A percentile compares a stretch with the other conserved stretches of the same genome.
These are phyloP conservation scores for Colletotrichum noveboracense DNA, from an alignment of 2,329 filamentous ascomycete genomes.

Conservation along the genomic window DNA sequence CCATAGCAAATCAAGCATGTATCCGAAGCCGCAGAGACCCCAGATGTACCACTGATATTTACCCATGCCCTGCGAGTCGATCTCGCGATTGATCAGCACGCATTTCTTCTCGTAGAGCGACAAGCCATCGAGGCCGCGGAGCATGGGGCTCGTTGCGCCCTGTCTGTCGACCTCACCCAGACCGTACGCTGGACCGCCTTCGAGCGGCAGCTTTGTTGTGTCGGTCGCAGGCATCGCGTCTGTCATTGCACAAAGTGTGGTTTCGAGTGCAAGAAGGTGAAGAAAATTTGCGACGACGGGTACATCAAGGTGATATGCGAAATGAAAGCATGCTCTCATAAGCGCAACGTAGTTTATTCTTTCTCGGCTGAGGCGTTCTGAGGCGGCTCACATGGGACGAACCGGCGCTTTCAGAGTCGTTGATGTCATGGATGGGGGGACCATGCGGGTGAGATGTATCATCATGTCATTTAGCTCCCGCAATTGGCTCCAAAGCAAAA, in stretches of 20 bases:
- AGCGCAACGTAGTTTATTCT: not conserved
- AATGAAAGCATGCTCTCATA: not conserved
- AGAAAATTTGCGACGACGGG: not conserved
- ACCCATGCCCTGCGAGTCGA: slow-evolving; percentile 58
- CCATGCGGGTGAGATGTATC: not conserved
- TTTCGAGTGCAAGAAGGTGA: not conserved
- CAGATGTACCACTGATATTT: slow-evolving; percentile 59
- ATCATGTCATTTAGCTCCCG: not conserved
- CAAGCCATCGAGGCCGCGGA: slow-evolving; percentile 26
- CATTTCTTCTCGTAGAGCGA: slow-evolving; percentile 40
- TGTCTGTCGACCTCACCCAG: not conserved
- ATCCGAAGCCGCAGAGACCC: slow-evolving; percentile 58
- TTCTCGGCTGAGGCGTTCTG: not conserved
- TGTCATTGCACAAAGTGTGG: not conserved
- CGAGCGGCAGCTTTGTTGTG: not conserved
- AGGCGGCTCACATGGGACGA: not conserved
- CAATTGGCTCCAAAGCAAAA: not conserved
- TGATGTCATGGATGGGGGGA: slow-evolving; percentile 1
- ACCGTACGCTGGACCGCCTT: not conserved
- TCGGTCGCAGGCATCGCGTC: not conserved
- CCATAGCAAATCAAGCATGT: slow-evolving; percentile 62
- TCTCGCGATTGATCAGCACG: slow-evolving; percentile 44
- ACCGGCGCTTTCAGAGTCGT: not conserved
- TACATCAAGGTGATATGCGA: not conserved
- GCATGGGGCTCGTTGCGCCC: not conserved